Conservation (phyloP, 2,329 filamentous ascomycete genomes). For the Canariomyces notabilis region DNA sequence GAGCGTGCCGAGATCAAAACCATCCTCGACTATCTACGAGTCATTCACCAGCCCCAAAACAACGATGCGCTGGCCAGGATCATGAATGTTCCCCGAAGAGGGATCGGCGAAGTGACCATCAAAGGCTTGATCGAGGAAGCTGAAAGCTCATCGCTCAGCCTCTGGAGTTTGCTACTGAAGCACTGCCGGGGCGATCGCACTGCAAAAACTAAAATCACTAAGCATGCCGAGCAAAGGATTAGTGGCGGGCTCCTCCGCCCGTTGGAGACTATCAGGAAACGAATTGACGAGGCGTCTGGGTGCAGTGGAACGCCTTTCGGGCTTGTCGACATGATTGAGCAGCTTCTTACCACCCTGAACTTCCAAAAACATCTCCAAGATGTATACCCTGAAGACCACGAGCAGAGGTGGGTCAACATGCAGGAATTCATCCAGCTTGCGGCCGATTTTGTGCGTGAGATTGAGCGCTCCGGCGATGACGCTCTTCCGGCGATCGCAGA, state of each 20-base stretch:
- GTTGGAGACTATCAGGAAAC: conserved; percentile 36
- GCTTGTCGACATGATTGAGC: conserved; percentile 46
- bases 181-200: conserved; percentile 47
- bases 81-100: conserved; percentile 77
- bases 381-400: conserved; percentile 67
- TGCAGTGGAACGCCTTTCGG: conserved; percentile 28
- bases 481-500: conserved; percentile 64
- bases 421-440: conserved; percentile 82
- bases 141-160: conserved; percentile 58
- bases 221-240: conserved; percentile 48
- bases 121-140: conserved; percentile 72
- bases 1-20: conserved; percentile 86
- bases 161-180: conserved; percentile 68
- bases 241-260: conserved; percentile 44
- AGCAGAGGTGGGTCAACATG: conserved; percentile 80
- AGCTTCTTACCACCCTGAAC: conserved; percentile 58
- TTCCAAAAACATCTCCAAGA: conserved; percentile 71
- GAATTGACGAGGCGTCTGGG: conserved; percentile 28
- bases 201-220: conserved; percentile 46
- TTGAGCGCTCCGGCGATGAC: conserved; percentile 45
- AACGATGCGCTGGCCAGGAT: conserved; percentile 81
- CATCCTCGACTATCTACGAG: conserved; percentile 79
- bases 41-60: conserved; percentile 78
- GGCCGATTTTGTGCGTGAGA: conserved; percentile 57
- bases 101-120: conserved; percentile 74